These are phyloP conservation scores for Nevesoporus exiguus DNA, from an alignment of 768 basidiomycete genomes.

Conservation along the genomic window DNA sequence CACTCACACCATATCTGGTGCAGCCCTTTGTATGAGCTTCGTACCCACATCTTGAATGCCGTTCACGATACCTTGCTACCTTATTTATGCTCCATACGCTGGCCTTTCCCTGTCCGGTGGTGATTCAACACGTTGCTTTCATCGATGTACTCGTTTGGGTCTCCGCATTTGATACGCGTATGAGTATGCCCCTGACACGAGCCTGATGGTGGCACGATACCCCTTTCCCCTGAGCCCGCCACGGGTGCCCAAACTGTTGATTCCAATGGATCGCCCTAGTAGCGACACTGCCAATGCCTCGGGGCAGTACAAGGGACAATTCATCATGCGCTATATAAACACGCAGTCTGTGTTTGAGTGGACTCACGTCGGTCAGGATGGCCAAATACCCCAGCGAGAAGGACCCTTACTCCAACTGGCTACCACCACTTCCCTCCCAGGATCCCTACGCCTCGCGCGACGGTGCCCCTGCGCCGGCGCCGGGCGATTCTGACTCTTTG, in stretches of 20 bases:
- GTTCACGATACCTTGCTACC: slow-evolving; percentile 12
- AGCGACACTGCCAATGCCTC: background rate
- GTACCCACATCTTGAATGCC: slow-evolving; percentile 9
- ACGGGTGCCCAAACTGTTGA: background rate
- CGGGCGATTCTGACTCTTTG: no score
- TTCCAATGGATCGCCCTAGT: background rate
- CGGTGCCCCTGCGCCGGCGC: no score
- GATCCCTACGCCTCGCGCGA: slow-evolving; percentile 8
- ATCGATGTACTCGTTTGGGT: slow-evolving; percentile 11
- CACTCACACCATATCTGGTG: slow-evolving; percentile 12
- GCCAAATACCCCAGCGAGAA: slow-evolving; percentile 26
- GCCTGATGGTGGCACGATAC: background rate
- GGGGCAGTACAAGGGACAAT: background rate
- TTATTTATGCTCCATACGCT: background rate
- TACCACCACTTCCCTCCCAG: slow-evolving; percentile 12
- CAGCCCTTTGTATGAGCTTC: background rate
- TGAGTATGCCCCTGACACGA: slow-evolving; percentile 8
- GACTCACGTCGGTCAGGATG: slow-evolving; percentile 12
- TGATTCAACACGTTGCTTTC: slow-evolving; percentile 12
- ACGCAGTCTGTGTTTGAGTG: background rate
- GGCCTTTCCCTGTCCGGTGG: background rate
- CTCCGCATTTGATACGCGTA: slow-evolving; percentile 16
- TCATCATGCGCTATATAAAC: background rate
- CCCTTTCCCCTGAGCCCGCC: slow-evolving; percentile 3
- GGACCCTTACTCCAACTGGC: slow-evolving; percentile 14